Base-by-base conservation (phyloP, 345 rosid species). In the Eucalyptus grandis region DNA sequence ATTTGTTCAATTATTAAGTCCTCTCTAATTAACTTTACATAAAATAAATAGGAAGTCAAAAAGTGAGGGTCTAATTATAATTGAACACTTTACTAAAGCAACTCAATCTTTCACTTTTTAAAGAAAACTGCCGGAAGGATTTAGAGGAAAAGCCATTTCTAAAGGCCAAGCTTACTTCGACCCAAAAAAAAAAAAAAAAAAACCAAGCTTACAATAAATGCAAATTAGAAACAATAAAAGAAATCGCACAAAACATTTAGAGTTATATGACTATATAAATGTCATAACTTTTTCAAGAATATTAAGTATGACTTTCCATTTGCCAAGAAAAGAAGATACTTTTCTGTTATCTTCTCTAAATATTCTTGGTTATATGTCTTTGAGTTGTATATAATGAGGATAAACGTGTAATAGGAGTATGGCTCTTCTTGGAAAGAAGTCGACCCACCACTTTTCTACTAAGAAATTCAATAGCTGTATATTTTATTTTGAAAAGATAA, bases 171-270 rank as follows among this genome's bases (percentile, higher is more conserved):
- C 15, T 37, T 37, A 37, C 83, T 19, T 53, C 58, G 26, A 53
- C 26, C 26, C 4, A 53, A 19, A 19, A 19, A 53, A 17, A 7
- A 51, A 51, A 51, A 17, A 7, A 19, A 19, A 19, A 53, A 6
- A 21, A 77, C 47, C 13, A 77, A 11, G 24, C 27, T 37, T 21
- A 37, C 47, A 37, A 37, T 19, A 40, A 37, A 77, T 77, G 83
- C 47, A 77, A 37, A 40, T 21, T 37, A 19, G 46, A 21, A 72
- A 37, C 83, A 37, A 19, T 37, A 37, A 72, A 72, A 72, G 26
- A 10, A 19, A 37, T 17, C 4, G 2, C 0, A 2, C 3, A 17
- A 19, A 37, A 22, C 0, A 5, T 19, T 24, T 37, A 21, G 46
- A 37, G 22, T 72, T 19, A 72, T 19, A 37, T 72, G 46, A 72